Percentiles rank a stretch among this genome's conserved stretches.
These are phyloP conservation scores for Physcomitrium patens DNA, from an alignment of 225 moss, liverwort and hornwort genomes.

Conservation along the genomic window DNA sequence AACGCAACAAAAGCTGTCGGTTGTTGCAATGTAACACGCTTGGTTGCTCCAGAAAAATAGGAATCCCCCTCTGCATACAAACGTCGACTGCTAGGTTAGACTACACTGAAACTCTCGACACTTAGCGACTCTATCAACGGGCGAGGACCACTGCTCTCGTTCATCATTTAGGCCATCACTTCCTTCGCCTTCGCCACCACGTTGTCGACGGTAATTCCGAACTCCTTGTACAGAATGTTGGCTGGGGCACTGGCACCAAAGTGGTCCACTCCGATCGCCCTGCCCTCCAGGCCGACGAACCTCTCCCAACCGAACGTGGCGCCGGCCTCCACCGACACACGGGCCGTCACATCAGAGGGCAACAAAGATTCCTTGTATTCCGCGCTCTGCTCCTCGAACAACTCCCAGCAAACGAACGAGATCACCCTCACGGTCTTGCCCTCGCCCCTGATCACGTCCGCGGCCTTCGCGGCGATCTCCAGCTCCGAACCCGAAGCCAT, in stretches of 20 bases:
- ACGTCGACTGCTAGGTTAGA: too few species aligned
- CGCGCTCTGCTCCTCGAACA: constrained; percentile 66
- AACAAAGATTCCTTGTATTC: constrained; percentile 71
- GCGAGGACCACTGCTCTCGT: too few species aligned
- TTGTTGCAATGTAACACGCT: too few species aligned
- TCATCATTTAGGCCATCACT: too few species aligned
- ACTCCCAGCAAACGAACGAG: constrained; percentile 67
- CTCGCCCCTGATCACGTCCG: constrained; percentile 27
- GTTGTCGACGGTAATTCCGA: constrained; percentile 35
- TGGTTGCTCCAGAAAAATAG: too few species aligned
- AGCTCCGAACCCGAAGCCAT: constrained; percentile 63
- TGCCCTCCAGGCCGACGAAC: constrained; percentile 49
- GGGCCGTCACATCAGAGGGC: constrained; percentile 53
- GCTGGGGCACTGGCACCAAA: constrained; percentile 69
- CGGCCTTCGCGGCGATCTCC: constrained; percentile 44
- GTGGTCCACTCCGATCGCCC: constrained; percentile 61
- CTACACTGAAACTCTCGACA: too few species aligned
- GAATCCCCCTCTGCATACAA: too few species aligned
- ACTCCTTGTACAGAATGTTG: constrained; percentile 55
- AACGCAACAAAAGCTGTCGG: too few species aligned
- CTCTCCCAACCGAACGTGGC: constrained; percentile 70
- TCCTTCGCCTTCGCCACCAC: too few species aligned
- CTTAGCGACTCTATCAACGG: too few species aligned
- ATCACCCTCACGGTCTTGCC: constrained; percentile 68
- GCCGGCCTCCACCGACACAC: constrained; percentile 70